Evolutionary conservation across 495 filamentous ascomycete species (phyloP).

Genomic region (Hypoxylon trugodes): DNA sequence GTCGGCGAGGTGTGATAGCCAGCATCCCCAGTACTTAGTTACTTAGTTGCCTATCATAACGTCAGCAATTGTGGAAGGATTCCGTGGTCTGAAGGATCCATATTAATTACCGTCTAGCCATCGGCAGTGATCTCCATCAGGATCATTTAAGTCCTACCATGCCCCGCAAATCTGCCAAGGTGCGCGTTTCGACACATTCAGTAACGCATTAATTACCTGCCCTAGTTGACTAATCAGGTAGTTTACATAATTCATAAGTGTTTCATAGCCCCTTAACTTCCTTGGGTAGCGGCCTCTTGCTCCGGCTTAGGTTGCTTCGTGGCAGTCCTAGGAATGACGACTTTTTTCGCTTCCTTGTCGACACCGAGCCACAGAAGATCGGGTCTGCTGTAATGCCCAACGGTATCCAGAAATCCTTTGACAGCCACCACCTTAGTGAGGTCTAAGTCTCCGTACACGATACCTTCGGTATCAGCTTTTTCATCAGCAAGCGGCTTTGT

Average conservation of each 20-base stretch:
- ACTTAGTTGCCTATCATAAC: too few species aligned
- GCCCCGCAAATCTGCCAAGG: too few species aligned
- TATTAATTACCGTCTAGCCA: background rate
- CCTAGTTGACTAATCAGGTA: background rate
- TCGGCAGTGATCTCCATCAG: background rate
- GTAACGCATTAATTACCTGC: too few species aligned
- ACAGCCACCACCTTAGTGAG: slow-evolving; percentile 48
- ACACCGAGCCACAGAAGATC: slow-evolving; percentile 64
- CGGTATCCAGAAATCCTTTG: slow-evolving; percentile 53
- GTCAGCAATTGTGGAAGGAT: background rate
- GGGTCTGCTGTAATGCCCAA: slow-evolving; percentile 63
- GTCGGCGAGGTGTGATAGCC: too few species aligned
- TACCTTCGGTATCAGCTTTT: slow-evolving; percentile 47
- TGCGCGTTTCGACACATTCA: too few species aligned
- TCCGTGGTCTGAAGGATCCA: background rate
- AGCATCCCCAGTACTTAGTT: too few species aligned
- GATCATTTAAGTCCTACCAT: background rate
- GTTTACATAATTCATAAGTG: slow-evolving; percentile 1
- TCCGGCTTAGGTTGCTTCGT: slow-evolving; percentile 5
- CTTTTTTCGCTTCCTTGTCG: slow-evolving; percentile 46
- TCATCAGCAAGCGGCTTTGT: slow-evolving; percentile 46
- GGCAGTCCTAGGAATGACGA: slow-evolving; percentile 15
- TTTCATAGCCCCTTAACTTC: background rate
- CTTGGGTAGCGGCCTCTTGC: background rate
- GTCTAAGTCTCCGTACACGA: slow-evolving; percentile 60